Conservation (phyloP, 2,329 filamentous ascomycete species). For the Blastomyces gilchristii region DNA sequence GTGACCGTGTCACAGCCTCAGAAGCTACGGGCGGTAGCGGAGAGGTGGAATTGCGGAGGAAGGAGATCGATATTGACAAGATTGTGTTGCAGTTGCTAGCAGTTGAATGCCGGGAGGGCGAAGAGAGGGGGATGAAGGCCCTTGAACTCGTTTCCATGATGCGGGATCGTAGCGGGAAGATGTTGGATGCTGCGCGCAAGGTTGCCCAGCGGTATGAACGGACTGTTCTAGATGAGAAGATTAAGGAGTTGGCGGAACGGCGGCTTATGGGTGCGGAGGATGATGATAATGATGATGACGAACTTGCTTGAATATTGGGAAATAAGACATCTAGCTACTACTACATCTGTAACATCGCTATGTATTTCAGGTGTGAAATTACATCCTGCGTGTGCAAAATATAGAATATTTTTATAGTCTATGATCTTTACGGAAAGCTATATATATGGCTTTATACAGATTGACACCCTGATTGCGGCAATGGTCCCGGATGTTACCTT, state of each 20-base stretch:
- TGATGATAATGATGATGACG: constrained; percentile 36
- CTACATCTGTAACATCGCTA: not conserved
- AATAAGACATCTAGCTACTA: not conserved
- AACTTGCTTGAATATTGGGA: not conserved
- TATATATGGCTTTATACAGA: too few relatives aligned
- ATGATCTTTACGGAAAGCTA: too few relatives aligned
- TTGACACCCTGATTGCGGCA: too few relatives aligned
- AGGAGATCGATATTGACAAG: constrained; percentile 83
- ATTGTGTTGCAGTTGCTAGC: constrained; percentile 79
- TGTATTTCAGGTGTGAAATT: not conserved
- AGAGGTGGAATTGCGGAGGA: constrained; percentile 54
- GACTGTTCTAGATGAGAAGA: constrained; percentile 76
- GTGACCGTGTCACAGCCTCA: constrained; percentile 62
- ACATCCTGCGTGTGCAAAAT: not conserved
- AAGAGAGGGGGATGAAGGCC: constrained; percentile 89
- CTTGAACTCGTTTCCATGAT: constrained; percentile 82
- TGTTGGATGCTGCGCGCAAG: constrained; percentile 84
- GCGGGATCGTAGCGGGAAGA: constrained; percentile 72
- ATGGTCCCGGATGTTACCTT: too few relatives aligned
- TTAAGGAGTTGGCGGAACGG: constrained; percentile 69
- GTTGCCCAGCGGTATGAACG: constrained; percentile 78
- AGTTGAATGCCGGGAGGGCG: constrained; percentile 80
- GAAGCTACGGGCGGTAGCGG: constrained; percentile 51
- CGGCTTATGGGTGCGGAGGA: constrained; percentile 53
- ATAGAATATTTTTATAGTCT: too few relatives aligned